Base-by-base conservation (phyloP, 2,329 filamentous ascomycete species). In the Beauveria brongniartii region DNA sequence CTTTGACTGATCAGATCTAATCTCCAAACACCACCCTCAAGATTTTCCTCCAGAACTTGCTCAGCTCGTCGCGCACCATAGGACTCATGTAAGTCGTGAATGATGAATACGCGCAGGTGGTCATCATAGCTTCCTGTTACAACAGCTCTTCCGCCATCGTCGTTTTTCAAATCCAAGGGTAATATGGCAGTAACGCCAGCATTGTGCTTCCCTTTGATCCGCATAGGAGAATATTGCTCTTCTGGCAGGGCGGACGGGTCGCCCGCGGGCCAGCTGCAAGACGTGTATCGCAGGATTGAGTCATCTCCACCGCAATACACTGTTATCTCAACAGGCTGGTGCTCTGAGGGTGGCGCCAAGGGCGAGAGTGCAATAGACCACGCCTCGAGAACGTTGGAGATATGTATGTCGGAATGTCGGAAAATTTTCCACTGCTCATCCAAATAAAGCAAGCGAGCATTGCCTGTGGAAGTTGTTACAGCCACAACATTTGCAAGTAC, bases 61-160 rank as follows among this genome's bases (percentile, higher is more conserved):
- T 77, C 78, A 1, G 76, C 72, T 51, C 74, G 77, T 55, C 74
- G 73, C 57, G 71, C 65, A 24, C 77, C 70, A 65, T 79, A 78
- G 0, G 74, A 73, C 30, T 68, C 65, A 46, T 75, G 67, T 2
- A 74, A 71, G 12, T 78, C 74, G 28, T 75, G 71, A 12, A 84
- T 74, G 1, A 80, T 72, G 54, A 89, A 81, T 1, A 96, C 78
- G 14, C 93, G 84, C 20, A 97, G 77, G 63, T 81, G 79, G 67
- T 97, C 92, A 68, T 97, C 94, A 69, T 97, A 99, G 69, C 91
- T 95, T 4, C 94, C 94, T 0, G 92, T 97, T 3, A 96, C 69
- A 2, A 96, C 73, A 5, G 94, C 69, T 4, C 80, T 77, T 1
- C 79, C 78, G 3, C 76, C 75, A 9, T 80, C 76, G 9, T 70